Percentiles rank a stretch among this genome's conserved stretches.
Conservation (phyloP, 2,329 filamentous ascomycete species). For the Tolypocladium nubicola region DNA sequence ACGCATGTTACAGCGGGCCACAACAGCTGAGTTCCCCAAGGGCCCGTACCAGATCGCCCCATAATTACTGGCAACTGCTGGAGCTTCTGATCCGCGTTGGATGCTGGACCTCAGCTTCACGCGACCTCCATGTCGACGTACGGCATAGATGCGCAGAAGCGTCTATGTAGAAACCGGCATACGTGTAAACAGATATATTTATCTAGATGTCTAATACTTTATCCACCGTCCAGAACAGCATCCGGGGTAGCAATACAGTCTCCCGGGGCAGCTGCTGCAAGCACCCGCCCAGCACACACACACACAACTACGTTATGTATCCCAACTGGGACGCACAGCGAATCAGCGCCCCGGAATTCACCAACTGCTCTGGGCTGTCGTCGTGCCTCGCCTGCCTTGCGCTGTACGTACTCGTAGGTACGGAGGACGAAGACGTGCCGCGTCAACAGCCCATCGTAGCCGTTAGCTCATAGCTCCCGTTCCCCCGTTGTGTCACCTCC, state of each 20-base stretch:
- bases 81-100: neutral
- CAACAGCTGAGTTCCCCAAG: neutral
- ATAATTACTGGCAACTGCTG: neutral
- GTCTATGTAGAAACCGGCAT: neutral
- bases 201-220: neutral
- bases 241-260: neutral
- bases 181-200: too few relatives aligned
- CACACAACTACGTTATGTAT: conserved; percentile 4
- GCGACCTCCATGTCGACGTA: neutral
- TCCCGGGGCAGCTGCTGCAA: neutral
- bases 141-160: neutral
- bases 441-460: conserved; percentile 1
- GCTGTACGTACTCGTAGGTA: too few relatives aligned
- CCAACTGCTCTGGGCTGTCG: neutral
- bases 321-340: neutral
- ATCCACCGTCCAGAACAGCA: neutral
- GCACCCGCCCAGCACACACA: neutral
- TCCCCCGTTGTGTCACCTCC: neutral
- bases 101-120: neutral
- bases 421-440: neutral
- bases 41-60: neutral
- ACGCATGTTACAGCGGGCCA: neutral
- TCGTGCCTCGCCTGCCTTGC: neutral
- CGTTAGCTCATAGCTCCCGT: neutral
- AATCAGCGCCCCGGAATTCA: conserved; percentile 1